Percentiles rank a stretch among this genome's conserved stretches.
These are phyloP conservation scores for Saccharomycopsis babjevae DNA, from an alignment of 805 yeast genomes.

Conservation along the genomic window DNA sequence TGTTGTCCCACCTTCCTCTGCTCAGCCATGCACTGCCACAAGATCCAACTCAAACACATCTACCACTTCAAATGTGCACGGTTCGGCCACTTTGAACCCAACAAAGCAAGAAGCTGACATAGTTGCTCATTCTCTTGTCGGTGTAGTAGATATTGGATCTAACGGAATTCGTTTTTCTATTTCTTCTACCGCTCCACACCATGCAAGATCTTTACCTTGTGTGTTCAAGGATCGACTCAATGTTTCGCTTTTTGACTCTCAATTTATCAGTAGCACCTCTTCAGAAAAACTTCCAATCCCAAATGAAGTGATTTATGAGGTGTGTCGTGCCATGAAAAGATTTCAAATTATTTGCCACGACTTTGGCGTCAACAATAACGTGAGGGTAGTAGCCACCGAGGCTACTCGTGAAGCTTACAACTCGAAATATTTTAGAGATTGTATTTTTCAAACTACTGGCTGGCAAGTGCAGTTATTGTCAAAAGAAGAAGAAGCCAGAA, in stretches of 20 bases:
- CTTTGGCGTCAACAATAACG: constrained; percentile 58
- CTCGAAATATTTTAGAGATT: constrained; percentile 45
- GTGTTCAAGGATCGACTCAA: constrained; percentile 67
- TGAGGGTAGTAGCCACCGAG: constrained; percentile 63
- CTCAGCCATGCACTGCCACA: not conserved
- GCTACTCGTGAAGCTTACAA: constrained; percentile 65
- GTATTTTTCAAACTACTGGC: constrained; percentile 47
- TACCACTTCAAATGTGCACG: not conserved
- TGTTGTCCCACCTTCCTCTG: not conserved
- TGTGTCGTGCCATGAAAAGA: constrained; percentile 53
- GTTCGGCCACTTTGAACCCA: not conserved
- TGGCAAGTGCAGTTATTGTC: constrained; percentile 56
- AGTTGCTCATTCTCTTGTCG: constrained; percentile 48
- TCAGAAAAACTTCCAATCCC: constrained; percentile 44
- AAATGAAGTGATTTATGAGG: constrained; percentile 44
- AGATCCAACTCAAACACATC: not conserved
- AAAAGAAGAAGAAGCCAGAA: constrained; percentile 54
- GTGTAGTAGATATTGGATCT: constrained; percentile 70
- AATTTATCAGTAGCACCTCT: constrained; percentile 31
- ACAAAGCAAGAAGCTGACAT: constrained; percentile 37
- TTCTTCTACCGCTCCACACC: constrained; percentile 56
- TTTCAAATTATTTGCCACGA: constrained; percentile 62
- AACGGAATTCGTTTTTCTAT: constrained; percentile 67
- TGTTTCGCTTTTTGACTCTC: constrained; percentile 57
- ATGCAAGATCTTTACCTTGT: constrained; percentile 70